These are phyloP conservation scores for Vaccinium macrocarpon DNA, from an alignment of 148 eudicot species.

Conservation along the genomic window DNA sequence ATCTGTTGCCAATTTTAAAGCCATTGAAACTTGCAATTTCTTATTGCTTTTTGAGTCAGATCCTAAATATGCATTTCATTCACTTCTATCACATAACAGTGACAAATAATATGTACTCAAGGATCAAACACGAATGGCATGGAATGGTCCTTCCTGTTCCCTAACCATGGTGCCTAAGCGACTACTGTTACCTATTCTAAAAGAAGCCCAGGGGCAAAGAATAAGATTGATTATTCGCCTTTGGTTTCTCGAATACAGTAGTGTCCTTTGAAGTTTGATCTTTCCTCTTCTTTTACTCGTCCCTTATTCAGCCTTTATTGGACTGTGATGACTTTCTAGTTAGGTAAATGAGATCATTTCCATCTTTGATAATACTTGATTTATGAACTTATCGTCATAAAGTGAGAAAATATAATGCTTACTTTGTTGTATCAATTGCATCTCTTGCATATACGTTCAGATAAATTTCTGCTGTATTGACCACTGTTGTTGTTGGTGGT, in stretches of 20 bases:
- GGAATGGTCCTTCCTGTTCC: constrained; percentile 6
- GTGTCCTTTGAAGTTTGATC: background rate
- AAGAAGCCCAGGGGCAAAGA: background rate
- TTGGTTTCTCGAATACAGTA: background rate
- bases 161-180: background rate
- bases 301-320: background rate
- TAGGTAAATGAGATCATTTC: background rate
- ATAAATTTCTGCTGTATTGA: background rate
- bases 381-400: background rate
- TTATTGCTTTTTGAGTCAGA: background rate
- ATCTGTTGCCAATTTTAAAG: background rate
- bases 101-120: background rate
- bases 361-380: background rate
- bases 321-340: background rate
- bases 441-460: background rate
- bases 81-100: background rate
- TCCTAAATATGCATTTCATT: background rate
- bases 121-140: background rate
- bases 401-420: background rate
- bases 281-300: background rate
- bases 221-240: background rate
- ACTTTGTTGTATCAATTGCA: background rate
- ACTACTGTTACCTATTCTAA: background rate
- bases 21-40: background rate
- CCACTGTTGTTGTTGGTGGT: background rate